phyloP scores from a whole-genome alignment of 768 basidiomycete genomes.

The Coprinopsis marcescibilis region DNA sequence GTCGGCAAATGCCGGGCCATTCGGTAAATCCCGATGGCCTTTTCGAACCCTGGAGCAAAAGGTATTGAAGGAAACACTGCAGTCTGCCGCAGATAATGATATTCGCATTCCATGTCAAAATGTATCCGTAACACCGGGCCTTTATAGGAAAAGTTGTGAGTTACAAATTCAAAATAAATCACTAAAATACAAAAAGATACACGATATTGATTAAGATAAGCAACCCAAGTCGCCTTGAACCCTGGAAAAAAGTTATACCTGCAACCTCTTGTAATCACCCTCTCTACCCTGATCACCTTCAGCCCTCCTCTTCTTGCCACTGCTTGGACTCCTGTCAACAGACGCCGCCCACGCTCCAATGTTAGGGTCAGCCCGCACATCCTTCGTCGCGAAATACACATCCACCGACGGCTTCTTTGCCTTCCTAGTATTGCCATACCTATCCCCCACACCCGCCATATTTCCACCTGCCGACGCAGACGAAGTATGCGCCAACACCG shows the following conservation, averaged over 20 bases:
- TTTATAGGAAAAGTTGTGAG: too few species aligned
- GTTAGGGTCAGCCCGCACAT: slow-evolving; percentile 3
- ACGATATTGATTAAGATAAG: neutral
- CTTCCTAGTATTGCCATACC: slow-evolving; percentile 4
- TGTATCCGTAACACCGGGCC: too few species aligned
- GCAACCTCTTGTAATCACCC: neutral
- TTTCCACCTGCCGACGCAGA: slow-evolving; percentile 10
- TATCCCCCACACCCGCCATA: slow-evolving; percentile 12
- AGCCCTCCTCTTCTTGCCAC: neutral
- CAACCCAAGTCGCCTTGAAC: neutral
- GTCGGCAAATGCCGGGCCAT: too few species aligned
- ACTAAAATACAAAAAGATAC: neutral
- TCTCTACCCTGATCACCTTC: neutral
- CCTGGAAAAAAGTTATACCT: neutral
- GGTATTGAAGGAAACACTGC: too few species aligned
- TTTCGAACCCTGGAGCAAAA: too few species aligned
- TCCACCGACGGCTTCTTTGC: slow-evolving; percentile 38
- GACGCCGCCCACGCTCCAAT: neutral
- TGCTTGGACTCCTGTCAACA: neutral
- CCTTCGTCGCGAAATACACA: slow-evolving; percentile 33
- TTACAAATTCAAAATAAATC: too few species aligned
- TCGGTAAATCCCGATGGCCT: too few species aligned
- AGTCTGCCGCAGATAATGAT: too few species aligned
- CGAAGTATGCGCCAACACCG: slow-evolving; percentile 28
- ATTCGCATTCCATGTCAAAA: too few species aligned